phyloP scores from a whole-genome alignment of 768 basidiomycete species.

The Podaxis sp. region DNA sequence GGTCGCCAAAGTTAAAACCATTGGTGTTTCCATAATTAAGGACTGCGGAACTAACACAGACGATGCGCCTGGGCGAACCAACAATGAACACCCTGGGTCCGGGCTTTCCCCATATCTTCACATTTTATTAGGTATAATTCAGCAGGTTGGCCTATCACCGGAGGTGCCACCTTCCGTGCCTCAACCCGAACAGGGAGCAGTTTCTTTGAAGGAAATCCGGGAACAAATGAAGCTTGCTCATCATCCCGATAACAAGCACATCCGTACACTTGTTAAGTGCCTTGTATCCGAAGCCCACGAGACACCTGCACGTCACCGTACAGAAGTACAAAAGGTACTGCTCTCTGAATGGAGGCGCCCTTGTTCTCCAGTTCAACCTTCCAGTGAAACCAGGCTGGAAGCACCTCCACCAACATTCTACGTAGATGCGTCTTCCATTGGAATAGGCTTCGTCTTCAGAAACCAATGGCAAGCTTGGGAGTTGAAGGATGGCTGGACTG shows the following conservation, averaged over 20 bases:
- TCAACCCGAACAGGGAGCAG: not conserved
- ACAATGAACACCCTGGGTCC: not conserved
- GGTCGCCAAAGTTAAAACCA: slow-evolving; percentile 28
- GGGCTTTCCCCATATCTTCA: too few species aligned
- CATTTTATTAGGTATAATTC: too few species aligned
- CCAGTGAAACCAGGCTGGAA: slow-evolving; percentile 37
- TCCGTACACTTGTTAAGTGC: slow-evolving; percentile 12
- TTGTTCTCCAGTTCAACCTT: not conserved
- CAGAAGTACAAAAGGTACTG: slow-evolving; percentile 15
- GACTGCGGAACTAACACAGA: not conserved
- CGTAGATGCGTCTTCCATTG: not conserved
- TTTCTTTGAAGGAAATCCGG: not conserved
- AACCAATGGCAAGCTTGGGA: slow-evolving; percentile 40
- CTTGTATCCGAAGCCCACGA: slow-evolving; percentile 23
- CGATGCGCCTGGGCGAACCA: not conserved
- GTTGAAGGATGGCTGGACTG: slow-evolving; percentile 31
- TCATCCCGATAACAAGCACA: not conserved
- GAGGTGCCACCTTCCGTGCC: too few species aligned
- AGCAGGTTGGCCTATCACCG: too few species aligned
- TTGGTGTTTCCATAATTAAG: slow-evolving; percentile 31
- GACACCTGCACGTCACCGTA: slow-evolving; percentile 18
- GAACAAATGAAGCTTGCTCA: slow-evolving; percentile 9
- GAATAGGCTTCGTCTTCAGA: slow-evolving; percentile 25
- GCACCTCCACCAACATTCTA: slow-evolving; percentile 20
- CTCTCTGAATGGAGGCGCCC: slow-evolving; percentile 21